Evolutionary conservation across 2,329 filamentous ascomycete species (phyloP), one percentile per base, ranked within the genome.

Genomic region (Didymella keratinophila): DNA sequence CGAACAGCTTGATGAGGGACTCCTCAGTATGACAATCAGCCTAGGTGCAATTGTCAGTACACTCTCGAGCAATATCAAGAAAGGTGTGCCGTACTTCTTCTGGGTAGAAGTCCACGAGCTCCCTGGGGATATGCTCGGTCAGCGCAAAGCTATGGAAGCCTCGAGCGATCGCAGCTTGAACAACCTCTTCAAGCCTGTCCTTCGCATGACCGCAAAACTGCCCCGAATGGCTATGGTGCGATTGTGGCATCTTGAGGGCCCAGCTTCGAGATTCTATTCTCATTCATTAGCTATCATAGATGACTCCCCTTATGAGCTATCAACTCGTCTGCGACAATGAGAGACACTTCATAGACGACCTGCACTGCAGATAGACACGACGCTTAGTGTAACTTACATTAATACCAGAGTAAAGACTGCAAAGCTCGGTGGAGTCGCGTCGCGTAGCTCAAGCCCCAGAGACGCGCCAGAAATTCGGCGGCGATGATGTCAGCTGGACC

Each of bases 181-280:
- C 82, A 47, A 98, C 86, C 65, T 92, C 88, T 76, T 98, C 94
- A 10, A 99, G 85, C 20, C 87, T 84, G 75, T 96, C 87, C 73
- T 89, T 87, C 49, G 95, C 95, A 81, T 99, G 95, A 6, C 69
- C 70, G 81, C 95, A 99, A 82, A 99, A 99, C 76, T 99, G 92
- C 63, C 95, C 95, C 36, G 95, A 98, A 80, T 99, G 95, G 73
- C 92, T 96, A 79, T 99, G 95, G 82, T 98, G 96, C 4, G 95
- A 96, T 80, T 96, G 97, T 1, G 94, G 93, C 95, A 98, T 98
- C 51, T 52, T 23, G 10, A 5, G 10, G 32, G 16, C 7, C 16
- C 12, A 3, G 16, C 5, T 23, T 14, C 2, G 41, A 14, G 5
- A 11, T 46, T 10, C 42, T 52, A 39, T 20, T 10, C 20, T 25